Percentiles rank a stretch among this genome's conserved stretches.
Conservation (phyloP, 164 flowering plant species). For the Sextonia rubra region DNA sequence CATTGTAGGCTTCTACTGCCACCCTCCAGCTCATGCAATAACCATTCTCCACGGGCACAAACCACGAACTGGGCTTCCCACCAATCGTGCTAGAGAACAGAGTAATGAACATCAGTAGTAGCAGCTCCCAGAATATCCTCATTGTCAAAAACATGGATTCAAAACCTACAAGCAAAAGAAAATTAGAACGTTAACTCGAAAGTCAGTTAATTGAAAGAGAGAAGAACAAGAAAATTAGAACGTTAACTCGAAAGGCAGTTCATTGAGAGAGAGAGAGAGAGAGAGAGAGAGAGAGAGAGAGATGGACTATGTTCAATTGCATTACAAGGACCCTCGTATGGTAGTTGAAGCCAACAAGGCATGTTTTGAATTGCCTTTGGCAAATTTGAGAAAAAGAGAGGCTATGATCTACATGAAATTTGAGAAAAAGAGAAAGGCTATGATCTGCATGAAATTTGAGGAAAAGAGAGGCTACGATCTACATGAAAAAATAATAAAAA, state of each 20-base stretch:
- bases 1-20: constrained; percentile 73
- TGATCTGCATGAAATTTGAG: neutral
- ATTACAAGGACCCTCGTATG: neutral
- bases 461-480: neutral
- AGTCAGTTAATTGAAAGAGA: too few species aligned
- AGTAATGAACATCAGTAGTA: constrained; percentile 12
- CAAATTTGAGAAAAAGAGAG: neutral
- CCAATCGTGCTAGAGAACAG: constrained; percentile 10
- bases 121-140: constrained; percentile 12
- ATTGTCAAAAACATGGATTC: constrained; percentile 6
- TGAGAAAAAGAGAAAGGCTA: neutral
- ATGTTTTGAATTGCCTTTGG: neutral
- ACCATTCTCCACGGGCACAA: neutral
- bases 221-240: neutral
- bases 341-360: neutral
- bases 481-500: neutral
- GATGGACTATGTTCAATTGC: too few species aligned
- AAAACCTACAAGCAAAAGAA: neutral
- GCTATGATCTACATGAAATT: too few species aligned
- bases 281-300: too few species aligned
- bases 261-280: too few species aligned
- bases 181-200: neutral
- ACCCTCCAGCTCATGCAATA: constrained; percentile 80
- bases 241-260: neutral
- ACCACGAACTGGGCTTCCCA: neutral